Percentiles rank a stretch among this genome's conserved stretches.
These are phyloP conservation scores for Pisolithus orientalis DNA, from an alignment of 768 basidiomycete species.

Conservation along the genomic window DNA sequence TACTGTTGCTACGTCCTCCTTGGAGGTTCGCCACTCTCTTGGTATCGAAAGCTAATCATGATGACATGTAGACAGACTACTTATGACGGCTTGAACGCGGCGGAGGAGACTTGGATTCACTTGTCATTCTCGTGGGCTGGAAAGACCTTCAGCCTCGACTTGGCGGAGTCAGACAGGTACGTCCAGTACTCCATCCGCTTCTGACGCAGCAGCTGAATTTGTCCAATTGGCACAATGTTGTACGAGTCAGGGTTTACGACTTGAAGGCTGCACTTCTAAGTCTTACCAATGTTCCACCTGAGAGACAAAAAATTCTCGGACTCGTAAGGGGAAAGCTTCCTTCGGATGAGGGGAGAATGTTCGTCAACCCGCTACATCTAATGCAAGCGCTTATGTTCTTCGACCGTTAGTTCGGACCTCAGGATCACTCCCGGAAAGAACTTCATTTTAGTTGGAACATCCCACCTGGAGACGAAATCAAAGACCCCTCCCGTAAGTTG, in stretches of 20 bases:
- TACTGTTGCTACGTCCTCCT: neutral
- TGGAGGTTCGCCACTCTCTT: conserved; percentile 1
- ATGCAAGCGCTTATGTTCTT: neutral
- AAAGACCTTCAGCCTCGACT: conserved; percentile 53
- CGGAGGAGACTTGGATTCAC: conserved; percentile 42
- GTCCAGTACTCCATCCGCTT: neutral
- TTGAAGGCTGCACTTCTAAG: conserved; percentile 61
- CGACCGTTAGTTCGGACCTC: conserved; percentile 46
- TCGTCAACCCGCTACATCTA: conserved; percentile 12
- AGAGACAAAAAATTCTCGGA: conserved; percentile 84
- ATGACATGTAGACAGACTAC: neutral
- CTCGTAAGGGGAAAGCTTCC: conserved; percentile 80
- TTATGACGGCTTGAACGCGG: neutral
- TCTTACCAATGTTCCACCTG: conserved; percentile 74
- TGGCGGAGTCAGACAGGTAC: conserved; percentile 78
- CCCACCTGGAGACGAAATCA: conserved; percentile 81
- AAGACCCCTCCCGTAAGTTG: conserved; percentile 60
- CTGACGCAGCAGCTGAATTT: neutral
- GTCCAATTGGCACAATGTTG: neutral
- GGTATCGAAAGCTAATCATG: neutral
- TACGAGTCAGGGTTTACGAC: conserved; percentile 61
- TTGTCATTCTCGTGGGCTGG: conserved; percentile 71
- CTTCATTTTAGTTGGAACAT: conserved; percentile 82
- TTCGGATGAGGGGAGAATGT: conserved; percentile 65
- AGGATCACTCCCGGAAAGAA: conserved; percentile 56